Evolutionary conservation across 2,329 filamentous ascomycete genomes (phyloP).

Genomic region (Aspergillus pseudonomiae): DNA sequence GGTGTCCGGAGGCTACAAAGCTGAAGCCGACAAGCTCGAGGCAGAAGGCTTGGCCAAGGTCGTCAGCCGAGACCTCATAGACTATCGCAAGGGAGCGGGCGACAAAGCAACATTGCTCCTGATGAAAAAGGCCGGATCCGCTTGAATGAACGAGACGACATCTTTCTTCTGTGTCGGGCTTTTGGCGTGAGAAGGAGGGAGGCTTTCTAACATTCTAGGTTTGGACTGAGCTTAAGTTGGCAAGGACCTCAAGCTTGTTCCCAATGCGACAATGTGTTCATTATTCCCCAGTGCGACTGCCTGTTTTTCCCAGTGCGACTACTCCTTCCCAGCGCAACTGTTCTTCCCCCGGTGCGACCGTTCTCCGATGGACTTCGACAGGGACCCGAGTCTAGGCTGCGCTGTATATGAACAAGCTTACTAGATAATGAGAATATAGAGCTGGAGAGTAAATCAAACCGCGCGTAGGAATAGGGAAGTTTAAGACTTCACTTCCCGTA

Average conservation of each 20-base stretch:
- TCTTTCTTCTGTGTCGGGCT: not conserved
- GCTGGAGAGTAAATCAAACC: not conserved
- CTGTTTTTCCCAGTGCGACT: not conserved
- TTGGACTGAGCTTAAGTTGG: not conserved
- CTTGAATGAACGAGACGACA: not conserved
- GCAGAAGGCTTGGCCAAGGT: conserved; percentile 40
- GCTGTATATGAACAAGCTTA: not conserved
- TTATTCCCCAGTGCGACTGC: too few species aligned
- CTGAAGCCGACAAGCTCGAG: conserved; percentile 46
- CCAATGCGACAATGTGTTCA: not conserved
- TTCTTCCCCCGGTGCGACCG: not conserved
- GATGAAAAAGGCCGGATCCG: conserved; percentile 23
- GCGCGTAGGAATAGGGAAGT: not conserved
- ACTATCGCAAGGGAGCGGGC: conserved; percentile 34
- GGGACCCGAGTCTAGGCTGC: not conserved
- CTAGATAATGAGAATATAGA: not conserved
- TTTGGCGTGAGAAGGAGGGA: not conserved
- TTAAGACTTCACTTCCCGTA: too few species aligned
- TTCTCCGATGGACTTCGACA: not conserved
- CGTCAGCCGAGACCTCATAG: conserved; percentile 28
- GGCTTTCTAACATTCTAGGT: not conserved
- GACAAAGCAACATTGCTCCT: conserved; percentile 34
- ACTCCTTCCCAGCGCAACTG: not conserved
- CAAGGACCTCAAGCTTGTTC: not conserved
- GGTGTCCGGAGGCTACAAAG: conserved; percentile 52